Base-by-base conservation (phyloP, 1,139 yeast species). In the Sugiyamaella pinicola region DNA sequence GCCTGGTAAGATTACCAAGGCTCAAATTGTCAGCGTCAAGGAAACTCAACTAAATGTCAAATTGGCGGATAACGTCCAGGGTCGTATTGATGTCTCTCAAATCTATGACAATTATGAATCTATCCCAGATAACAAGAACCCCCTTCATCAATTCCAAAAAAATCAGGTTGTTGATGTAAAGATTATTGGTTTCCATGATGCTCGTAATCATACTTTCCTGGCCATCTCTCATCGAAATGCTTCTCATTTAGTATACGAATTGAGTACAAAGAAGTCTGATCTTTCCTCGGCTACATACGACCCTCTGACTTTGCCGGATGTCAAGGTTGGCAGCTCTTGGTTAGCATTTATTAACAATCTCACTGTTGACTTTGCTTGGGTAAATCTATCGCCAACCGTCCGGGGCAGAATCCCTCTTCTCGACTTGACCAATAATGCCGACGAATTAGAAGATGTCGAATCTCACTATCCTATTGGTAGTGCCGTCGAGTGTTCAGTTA, bases 21-120 rank as follows among this genome's bases (percentile, higher is more conserved):
- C 85, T 35, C 65, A 70, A 21, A 72, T 91, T 54, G 81, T 78
- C 52, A 75, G 85, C 1, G 78, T 87, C 46, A 87, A 86, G 64
- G 83, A 81, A 49, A 83, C 90, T 9, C 95, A 88, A 70, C 74
- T 91, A 62, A 84, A 85, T 63, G 85, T 91, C 39, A 80, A 79
- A 55, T 74, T 90, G 52, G 91, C 95, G 47, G 95, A 86, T 56
- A 85, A 86, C 64, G 75, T 84, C 58, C 87, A 82, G 63, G 97
- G 96, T 41, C 80, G 95, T 66, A 73, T 91, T 53, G 96, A 88
- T 64, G 77, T 85, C 18, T 80, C 93, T 8, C 87, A 87, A 68
- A 75, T 87, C 51, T 86, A 81, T 70, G 84, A 82, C 49, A 61
- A 68, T 0, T 71, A 74, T 59, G 70, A 74, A 1, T 85, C 83